Base-by-base conservation (phyloP, 1,139 yeast species). In the Zygoascus sp. region DNA sequence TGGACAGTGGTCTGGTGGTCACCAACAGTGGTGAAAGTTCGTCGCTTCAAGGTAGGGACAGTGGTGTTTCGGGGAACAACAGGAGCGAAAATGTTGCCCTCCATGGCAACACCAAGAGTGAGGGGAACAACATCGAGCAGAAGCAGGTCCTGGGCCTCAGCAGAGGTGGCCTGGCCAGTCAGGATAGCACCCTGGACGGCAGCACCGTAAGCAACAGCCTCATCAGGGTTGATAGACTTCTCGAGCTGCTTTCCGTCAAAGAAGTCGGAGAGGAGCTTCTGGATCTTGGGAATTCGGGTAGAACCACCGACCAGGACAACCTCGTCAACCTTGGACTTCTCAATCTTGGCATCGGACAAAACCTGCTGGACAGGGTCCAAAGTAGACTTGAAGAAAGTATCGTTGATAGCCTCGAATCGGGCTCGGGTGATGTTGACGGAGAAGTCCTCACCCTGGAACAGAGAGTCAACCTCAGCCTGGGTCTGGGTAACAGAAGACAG, bases 21-120 rank as follows among this genome's bases (percentile, higher is more conserved):
- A 70, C 87, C 96, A 70, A 87, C 96, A 68, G 98, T 92, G 76
- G 98, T 90, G 95, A 92, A 92, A 67, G 97, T 92, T 82, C 97
- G 87, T 80, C 96, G 86, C 89, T 92, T 92, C 77, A 90, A 86
- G 74, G 97, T 92, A 76, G 98, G 98, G 63, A 92, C 97, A 69
- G 98, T 90, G 72, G 97, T 86, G 92, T 92, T 92, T 82, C 98
- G 89, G 81, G 97, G 97, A 65, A 92, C 95, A 74, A 92, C 97
- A 71, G 96, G 94, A 70, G 97, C 97, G 68, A 89, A 88, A 66
- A 92, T 92, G 76, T 90, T 90, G 80, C 97, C 97, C 80, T 90
- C 96, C 96, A 90, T 92, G 76, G 97, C 97, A 73, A 92, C 97
- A 87, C 98, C 98, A 70, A 90, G 81, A 63, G 97, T 89, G 73